Evolutionary conservation across 257 asterid species (phyloP).

Genomic region (Hygrophila difformis): DNA sequence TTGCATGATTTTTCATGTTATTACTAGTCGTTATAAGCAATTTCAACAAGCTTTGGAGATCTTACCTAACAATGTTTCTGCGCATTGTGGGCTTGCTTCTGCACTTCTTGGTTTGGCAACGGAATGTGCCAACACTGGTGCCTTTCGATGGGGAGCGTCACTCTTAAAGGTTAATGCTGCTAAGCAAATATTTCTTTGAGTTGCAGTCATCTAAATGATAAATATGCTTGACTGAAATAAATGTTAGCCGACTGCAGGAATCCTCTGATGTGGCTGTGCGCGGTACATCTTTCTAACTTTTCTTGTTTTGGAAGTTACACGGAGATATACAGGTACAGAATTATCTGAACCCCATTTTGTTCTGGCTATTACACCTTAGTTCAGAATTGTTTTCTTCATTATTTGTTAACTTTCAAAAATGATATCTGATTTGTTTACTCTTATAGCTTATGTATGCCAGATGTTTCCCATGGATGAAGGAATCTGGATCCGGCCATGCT

Average conservation of each 20-base stretch:
- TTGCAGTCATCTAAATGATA: slow-evolving; percentile 9
- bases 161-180: slow-evolving; percentile 66
- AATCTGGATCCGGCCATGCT: slow-evolving; percentile 24
- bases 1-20: slow-evolving; percentile 4
- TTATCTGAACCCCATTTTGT: background rate
- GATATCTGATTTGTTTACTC: slow-evolving; percentile 21
- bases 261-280: slow-evolving; percentile 59
- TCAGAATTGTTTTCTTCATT: background rate
- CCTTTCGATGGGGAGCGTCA: slow-evolving; percentile 88
- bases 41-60: slow-evolving; percentile 61
- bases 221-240: slow-evolving; percentile 15
- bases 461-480: slow-evolving; percentile 84
- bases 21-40: slow-evolving; percentile 14
- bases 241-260: slow-evolving; percentile 51
- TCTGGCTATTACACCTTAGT: slow-evolving; percentile 2
- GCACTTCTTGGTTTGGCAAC: slow-evolving; percentile 80
- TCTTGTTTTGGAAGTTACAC: slow-evolving; percentile 87
- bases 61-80: slow-evolving; percentile 68
- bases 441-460: slow-evolving; percentile 82
- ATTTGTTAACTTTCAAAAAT: slow-evolving; percentile 16
- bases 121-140: slow-evolving; percentile 70
- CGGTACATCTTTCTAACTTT: slow-evolving; percentile 51
- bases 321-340: slow-evolving; percentile 88
- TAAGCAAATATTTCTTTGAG: slow-evolving; percentile 14
- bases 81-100: slow-evolving; percentile 85